Base-by-base conservation (phyloP, 345 rosid genomes). In the Ceriops decandra region DNA sequence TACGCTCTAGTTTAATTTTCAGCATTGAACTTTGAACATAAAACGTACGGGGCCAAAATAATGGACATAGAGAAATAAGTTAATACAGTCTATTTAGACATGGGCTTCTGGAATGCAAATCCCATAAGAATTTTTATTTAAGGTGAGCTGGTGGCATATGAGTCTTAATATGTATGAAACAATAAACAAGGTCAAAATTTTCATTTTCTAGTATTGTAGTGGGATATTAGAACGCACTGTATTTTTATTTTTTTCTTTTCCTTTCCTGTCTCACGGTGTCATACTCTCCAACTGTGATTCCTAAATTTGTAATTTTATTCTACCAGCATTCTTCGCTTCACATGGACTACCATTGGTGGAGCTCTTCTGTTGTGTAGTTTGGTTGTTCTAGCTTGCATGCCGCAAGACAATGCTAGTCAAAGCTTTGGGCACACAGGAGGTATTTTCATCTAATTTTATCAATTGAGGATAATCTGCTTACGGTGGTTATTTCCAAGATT, bases 391-490 rank as follows among this genome's bases (percentile, higher is more conserved):
- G 81, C 85, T 36, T 80, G 82, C 72, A 78, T 85, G 7, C 80
- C 81, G 35, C 87, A 87, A 83, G 91, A 87, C 77, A 83, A 82
- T 31, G 87, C 74, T 47, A 79, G 91, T 61, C 87, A 85, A 79
- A 85, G 76, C 74, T 87, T 85, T 69, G 91, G 89, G 52, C 89
- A 87, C 64, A 51, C 83, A 15, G 91, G 91, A 87, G 91, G 91
- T 85, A 78, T 6, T 56, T 24, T 56, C 30, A 0, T 56, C 59
- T 10, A 24, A 15, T 56, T 19, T 27, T 21, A 2, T 24, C 28
- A 24, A 56, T 56, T 24, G 31, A 21, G 16, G 26, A 42, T 42
- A 42, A 42, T 42, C 17, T 11, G 21, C 42, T 6, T 9, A 30
- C 16, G 32, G 16, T 13, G 36, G 26, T 68, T 0, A n/a, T 54